A percentile compares a stretch with the other conserved stretches of the same genome.
These are phyloP conservation scores for Nigrospora osmanthi DNA, from an alignment of 2,329 filamentous ascomycete species.

Conservation along the genomic window DNA sequence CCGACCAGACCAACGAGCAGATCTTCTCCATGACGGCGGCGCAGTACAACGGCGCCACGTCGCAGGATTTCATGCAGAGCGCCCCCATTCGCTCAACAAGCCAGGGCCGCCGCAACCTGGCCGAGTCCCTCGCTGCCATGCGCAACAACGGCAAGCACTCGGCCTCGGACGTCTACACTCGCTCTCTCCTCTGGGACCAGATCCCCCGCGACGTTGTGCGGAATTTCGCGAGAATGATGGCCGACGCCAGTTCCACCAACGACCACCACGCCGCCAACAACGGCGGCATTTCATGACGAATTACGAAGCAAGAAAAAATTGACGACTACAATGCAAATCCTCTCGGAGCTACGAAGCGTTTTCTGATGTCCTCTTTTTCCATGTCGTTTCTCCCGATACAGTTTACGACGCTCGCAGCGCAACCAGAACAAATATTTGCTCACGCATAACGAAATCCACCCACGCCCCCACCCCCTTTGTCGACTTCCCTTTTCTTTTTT, in stretches of 20 bases:
- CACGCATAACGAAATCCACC: slow-evolving; percentile 23
- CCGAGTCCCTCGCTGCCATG: slow-evolving; percentile 74
- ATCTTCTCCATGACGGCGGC: slow-evolving; percentile 78
- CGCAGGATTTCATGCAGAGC: slow-evolving; percentile 62
- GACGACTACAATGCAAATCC: slow-evolving; percentile 22
- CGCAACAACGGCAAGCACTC: slow-evolving; percentile 63
- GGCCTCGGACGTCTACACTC: slow-evolving; percentile 83
- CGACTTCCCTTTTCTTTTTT: slow-evolving; percentile 16
- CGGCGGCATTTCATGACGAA: slow-evolving; percentile 32
- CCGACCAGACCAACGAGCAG: slow-evolving; percentile 82
- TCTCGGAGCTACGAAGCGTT: slow-evolving; percentile 7
- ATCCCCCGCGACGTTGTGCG: slow-evolving; percentile 87
- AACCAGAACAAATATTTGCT: slow-evolving; percentile 22
- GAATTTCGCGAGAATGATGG: slow-evolving; percentile 87
- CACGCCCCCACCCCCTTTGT: slow-evolving; percentile 4
- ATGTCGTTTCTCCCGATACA: slow-evolving; percentile 18
- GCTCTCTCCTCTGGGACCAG: slow-evolving; percentile 88
- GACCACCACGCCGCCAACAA: slow-evolving; percentile 34
- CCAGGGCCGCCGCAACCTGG: slow-evolving; percentile 65
- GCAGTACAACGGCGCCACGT: slow-evolving; percentile 82
- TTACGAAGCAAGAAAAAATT: slow-evolving; percentile 22
- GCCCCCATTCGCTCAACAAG: slow-evolving; percentile 45
- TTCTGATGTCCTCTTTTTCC: slow-evolving; percentile 8
- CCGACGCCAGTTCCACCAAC: slow-evolving; percentile 51
- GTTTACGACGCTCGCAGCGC: slow-evolving; percentile 19